Conservation (phyloP, 2,329 filamentous ascomycete genomes). For the Basipetospora chlamydospora region DNA sequence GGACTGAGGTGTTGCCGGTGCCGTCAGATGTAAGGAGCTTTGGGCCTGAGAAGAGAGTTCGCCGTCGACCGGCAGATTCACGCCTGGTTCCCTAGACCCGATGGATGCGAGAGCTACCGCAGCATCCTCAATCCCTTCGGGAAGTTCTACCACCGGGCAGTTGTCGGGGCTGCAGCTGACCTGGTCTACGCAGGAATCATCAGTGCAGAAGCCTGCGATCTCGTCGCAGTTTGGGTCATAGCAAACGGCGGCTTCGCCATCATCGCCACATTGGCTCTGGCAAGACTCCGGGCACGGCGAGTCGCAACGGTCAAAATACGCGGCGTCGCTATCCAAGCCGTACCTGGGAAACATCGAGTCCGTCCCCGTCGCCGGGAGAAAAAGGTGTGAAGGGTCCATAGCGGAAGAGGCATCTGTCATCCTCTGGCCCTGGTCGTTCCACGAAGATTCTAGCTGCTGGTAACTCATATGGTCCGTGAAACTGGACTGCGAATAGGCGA, state of each 20-base stretch:
- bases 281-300: slow-evolving; percentile 21
- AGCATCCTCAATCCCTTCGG: slow-evolving; percentile 13
- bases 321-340: slow-evolving; percentile 11
- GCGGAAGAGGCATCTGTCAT: background rate
- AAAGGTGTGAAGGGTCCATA: slow-evolving; percentile 4
- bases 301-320: slow-evolving; percentile 18
- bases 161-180: slow-evolving; percentile 8
- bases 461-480: too few species aligned
- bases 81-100: slow-evolving; percentile 6
- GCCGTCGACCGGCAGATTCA: slow-evolving; percentile 2
- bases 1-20: slow-evolving; percentile 1
- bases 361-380: background rate
- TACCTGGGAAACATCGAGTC: slow-evolving; percentile 3
- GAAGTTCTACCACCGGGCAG: slow-evolving; percentile 7
- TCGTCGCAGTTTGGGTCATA: slow-evolving; percentile 19
- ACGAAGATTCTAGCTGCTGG: too few species aligned
- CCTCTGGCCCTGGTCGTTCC: too few species aligned
- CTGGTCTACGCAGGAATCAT: slow-evolving; percentile 18
- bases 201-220: slow-evolving; percentile 21
- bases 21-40: background rate
- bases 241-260: slow-evolving; percentile 19
- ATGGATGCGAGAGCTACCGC: slow-evolving; percentile 18
- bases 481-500: background rate
- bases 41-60: slow-evolving; percentile 5
- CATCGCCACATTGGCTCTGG: slow-evolving; percentile 19